Percentiles rank a stretch among this genome's conserved stretches.
phyloP scores from a whole-genome alignment of 345 rosid genomes.

The Gynandropsis gynandra region DNA sequence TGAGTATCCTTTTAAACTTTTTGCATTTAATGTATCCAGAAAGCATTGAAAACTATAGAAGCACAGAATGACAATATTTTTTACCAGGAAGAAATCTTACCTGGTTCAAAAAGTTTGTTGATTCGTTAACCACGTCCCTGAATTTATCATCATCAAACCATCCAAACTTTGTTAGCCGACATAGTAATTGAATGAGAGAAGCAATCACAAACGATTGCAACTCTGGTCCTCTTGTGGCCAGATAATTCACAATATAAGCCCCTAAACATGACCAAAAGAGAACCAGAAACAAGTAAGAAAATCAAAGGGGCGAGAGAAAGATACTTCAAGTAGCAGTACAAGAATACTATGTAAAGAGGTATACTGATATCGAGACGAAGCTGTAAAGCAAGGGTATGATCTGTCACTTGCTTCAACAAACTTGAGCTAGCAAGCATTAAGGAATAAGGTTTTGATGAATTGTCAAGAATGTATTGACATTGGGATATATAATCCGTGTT shows the following conservation, averaged over 20 bases:
- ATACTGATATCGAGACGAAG: constrained; percentile 94
- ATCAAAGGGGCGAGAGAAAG: constrained; percentile 3
- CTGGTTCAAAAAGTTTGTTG: constrained; percentile 82
- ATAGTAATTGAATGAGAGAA: constrained; percentile 82
- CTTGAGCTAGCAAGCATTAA: constrained; percentile 99
- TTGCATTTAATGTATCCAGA: constrained; percentile 3
- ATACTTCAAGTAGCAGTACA: neutral
- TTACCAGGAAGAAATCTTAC: constrained; percentile 31
- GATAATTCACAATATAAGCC: constrained; percentile 72
- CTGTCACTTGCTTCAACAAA: constrained; percentile 90
- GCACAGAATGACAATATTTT: constrained; percentile 5
- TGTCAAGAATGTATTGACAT: constrained; percentile 96
- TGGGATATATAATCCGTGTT: constrained; percentile 89
- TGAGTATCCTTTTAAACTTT: constrained; percentile 3
- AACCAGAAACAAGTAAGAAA: constrained; percentile 14
- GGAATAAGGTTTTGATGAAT: constrained; percentile 90
- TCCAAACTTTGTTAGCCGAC: constrained; percentile 93
- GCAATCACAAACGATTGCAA: constrained; percentile 77
- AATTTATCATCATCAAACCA: constrained; percentile 98
- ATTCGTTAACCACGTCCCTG: constrained; percentile 78
- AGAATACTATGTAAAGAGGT: constrained; percentile 13
- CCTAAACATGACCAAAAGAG: constrained; percentile 33
- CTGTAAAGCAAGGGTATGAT: constrained; percentile 72
- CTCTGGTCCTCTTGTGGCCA: constrained; percentile 87
- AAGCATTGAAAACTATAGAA: constrained; percentile 18